These are phyloP conservation scores for Toxoplasma gondii DNA, from an alignment of 169 alveolate genomes.

Conservation along the genomic window DNA sequence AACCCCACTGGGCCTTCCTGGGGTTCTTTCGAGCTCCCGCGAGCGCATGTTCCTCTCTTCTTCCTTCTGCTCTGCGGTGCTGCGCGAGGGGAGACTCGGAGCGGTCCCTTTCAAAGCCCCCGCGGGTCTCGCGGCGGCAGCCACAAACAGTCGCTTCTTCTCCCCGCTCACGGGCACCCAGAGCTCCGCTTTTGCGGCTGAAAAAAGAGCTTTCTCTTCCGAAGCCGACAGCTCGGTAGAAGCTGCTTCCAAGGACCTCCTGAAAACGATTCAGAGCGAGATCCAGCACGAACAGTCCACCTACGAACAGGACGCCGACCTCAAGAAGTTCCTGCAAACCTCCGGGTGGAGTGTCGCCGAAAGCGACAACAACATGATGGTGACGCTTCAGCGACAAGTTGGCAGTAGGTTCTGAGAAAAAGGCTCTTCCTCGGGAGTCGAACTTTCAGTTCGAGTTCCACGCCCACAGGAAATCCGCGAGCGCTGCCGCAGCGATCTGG, in stretches of 20 bases:
- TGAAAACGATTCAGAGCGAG: conserved; percentile 21
- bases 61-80: no score
- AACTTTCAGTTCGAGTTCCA: no score
- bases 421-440: no score
- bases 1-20: neutral
- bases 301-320: conserved; percentile 35
- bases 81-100: no score
- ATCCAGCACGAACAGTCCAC: conserved; percentile 42
- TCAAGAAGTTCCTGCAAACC: conserved; percentile 32
- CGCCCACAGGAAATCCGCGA: no score
- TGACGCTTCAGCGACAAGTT: conserved; percentile 77
- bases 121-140: no score
- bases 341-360: conserved; percentile 81
- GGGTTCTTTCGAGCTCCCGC: no score
- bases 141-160: neutral
- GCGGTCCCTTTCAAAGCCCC: no score
- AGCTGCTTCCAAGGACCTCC: conserved; percentile 15
- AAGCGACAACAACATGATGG: conserved; percentile 84
- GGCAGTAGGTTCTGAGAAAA: neutral
- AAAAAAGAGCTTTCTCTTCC: neutral
- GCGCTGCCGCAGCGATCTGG: no score
- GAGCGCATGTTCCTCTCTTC: no score
- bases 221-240: neutral
- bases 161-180: neutral
- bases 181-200: neutral